phyloP scores from a whole-genome alignment of 306 rosid species.

The Astragalus membranaceus region DNA sequence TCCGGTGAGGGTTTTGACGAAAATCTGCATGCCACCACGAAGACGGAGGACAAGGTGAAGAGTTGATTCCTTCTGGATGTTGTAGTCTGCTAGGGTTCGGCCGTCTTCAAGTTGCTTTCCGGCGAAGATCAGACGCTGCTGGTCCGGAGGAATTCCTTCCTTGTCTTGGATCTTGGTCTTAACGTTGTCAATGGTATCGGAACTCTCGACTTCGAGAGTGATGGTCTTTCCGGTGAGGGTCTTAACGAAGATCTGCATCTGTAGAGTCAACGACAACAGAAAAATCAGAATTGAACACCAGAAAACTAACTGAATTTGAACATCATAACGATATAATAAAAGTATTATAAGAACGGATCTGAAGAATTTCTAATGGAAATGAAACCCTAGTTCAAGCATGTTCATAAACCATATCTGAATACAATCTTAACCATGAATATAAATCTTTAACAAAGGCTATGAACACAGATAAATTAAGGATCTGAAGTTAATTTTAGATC shows the following conservation, averaged over 20 bases:
- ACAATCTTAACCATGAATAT: not conserved
- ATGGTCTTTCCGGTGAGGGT: constrained; percentile 72
- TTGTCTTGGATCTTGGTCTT: constrained; percentile 73
- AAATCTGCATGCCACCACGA: constrained; percentile 72
- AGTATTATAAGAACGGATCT: not conserved
- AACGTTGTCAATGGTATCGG: constrained; percentile 64
- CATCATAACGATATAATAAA: not conserved
- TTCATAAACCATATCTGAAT: not conserved
- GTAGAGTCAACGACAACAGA: not conserved
- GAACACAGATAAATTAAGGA: not conserved
- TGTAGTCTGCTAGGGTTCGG: constrained; percentile 61
- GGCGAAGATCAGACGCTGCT: constrained; percentile 62
- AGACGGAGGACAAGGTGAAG: constrained; percentile 67
- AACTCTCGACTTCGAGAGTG: constrained; percentile 57
- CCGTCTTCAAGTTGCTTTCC: constrained; percentile 74
- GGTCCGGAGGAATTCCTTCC: constrained; percentile 75
- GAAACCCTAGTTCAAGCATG: not conserved
- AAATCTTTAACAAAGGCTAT: not conserved
- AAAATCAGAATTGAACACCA: not conserved
- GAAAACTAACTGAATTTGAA: not conserved
- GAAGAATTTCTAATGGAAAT: too few relatives aligned
- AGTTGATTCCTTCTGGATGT: constrained; percentile 69
- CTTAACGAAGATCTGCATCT: constrained; percentile 70
- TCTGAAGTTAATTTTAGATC: not conserved
- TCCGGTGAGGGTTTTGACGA: constrained; percentile 63